Percentiles rank a stretch among this genome's conserved stretches.
These are phyloP conservation scores for Carnegiea gigantea DNA, from an alignment of 179 eudicot species.

Conservation along the genomic window DNA sequence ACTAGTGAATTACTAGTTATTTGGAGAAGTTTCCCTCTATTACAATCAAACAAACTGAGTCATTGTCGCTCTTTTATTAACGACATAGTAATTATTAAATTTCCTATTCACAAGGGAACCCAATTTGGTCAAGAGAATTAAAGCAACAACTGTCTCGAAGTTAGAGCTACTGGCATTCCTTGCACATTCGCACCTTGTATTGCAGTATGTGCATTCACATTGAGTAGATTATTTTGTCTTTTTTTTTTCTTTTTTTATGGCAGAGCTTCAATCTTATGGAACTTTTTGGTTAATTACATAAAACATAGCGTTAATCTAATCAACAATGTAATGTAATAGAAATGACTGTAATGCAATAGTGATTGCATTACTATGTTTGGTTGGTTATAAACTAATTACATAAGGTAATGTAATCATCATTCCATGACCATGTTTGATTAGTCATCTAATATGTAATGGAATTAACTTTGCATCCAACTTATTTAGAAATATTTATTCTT, in stretches of 20 bases:
- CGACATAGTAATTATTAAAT: neutral
- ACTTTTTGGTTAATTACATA: neutral
- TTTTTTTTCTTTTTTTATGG: neutral
- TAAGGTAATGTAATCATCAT: too few relatives aligned
- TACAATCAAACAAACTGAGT: neutral
- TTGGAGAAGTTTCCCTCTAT: too few relatives aligned
- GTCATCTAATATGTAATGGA: too few relatives aligned
- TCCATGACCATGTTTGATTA: too few relatives aligned
- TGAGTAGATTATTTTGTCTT: neutral
- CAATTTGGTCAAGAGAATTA: slow-evolving; percentile 46
- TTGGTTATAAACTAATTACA: too few relatives aligned
- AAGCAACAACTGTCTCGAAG: slow-evolving; percentile 71
- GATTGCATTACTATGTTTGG: too few relatives aligned
- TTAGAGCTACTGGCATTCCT: slow-evolving; percentile 68
- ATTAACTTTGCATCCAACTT: too few relatives aligned
- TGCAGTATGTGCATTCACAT: slow-evolving; percentile 37
- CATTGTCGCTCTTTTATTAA: too few relatives aligned
- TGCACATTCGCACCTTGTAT: slow-evolving; percentile 66
- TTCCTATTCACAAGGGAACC: slow-evolving; percentile 46
- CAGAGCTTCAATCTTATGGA: too few relatives aligned
- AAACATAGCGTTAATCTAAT: neutral
- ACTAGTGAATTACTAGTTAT: slow-evolving; percentile 35
- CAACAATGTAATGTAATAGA: too few relatives aligned
- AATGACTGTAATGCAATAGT: too few relatives aligned
- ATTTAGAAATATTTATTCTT: too few relatives aligned